phyloP scores from a whole-genome alignment of 108 stramenopile species.

The Skeletonema costatum region DNA sequence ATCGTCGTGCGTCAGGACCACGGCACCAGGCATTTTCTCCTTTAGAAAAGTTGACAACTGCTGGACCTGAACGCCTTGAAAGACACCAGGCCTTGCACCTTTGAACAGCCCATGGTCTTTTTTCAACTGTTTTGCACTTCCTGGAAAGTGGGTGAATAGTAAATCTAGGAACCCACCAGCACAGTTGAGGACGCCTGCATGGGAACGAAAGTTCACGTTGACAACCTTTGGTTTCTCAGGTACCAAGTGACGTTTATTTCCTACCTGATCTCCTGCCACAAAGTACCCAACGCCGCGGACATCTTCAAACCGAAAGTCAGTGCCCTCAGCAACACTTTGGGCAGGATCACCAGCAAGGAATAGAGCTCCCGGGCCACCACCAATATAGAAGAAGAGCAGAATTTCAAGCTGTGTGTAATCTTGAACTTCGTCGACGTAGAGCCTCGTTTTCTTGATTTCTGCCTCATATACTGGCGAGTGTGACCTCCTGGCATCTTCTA shows the following conservation, averaged over 20 bases:
- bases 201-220: conserved; percentile 61
- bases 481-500: not conserved
- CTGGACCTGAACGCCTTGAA: conserved; percentile 28
- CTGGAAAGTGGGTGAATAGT: conserved; percentile 48
- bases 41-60: conserved; percentile 19
- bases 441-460: conserved; percentile 1
- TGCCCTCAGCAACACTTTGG: conserved; percentile 61
- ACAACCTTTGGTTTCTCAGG: conserved; percentile 54
- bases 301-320: conserved; percentile 68
- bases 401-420: conserved; percentile 65
- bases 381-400: conserved; percentile 50
- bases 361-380: conserved; percentile 43
- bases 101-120: conserved; percentile 53
- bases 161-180: conserved; percentile 47
- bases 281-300: conserved; percentile 48
- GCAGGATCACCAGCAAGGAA: conserved; percentile 57
- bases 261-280: conserved; percentile 21
- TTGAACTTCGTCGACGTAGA: conserved; percentile 48
- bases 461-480: conserved; percentile 1
- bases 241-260: conserved; percentile 25
- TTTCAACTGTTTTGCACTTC: conserved; percentile 43
- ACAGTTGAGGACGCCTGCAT: conserved; percentile 54
- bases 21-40: conserved; percentile 19
- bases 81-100: conserved; percentile 57
- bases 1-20: conserved; percentile 53